These are phyloP conservation scores for Talaromyces sp. DNA, from an alignment of 2,329 filamentous ascomycete species.

Conservation along the genomic window DNA sequence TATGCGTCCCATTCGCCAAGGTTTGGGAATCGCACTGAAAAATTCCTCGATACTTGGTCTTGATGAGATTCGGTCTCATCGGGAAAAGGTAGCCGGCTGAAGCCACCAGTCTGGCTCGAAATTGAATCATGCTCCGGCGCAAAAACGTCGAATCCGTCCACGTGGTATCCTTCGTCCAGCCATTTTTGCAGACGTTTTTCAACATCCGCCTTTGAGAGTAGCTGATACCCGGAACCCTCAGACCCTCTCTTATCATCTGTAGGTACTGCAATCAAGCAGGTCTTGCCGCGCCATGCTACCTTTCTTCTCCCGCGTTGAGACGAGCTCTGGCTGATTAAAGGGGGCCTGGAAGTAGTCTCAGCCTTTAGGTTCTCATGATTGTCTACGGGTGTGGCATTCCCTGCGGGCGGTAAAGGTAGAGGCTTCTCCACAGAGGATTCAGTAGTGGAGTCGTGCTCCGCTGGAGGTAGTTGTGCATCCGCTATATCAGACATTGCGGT, in stretches of 20 bases:
- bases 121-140: constrained; percentile 27
- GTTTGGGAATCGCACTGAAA: constrained; percentile 42
- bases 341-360: constrained; percentile 16
- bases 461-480: constrained; percentile 18
- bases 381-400: constrained; percentile 13
- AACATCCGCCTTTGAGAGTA: constrained; percentile 41
- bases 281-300: constrained; percentile 71
- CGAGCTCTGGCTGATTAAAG: constrained; percentile 22
- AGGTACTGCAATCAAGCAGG: constrained; percentile 67
- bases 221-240: constrained; percentile 32
- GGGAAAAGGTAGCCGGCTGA: constrained; percentile 44
- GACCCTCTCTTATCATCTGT: constrained; percentile 64
- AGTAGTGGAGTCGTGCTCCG: constrained; percentile 19
- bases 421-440: constrained; percentile 38
- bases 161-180: constrained; percentile 43
- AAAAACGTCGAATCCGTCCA: constrained; percentile 39
- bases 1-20: constrained; percentile 69
- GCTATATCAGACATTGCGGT: constrained; percentile 33
- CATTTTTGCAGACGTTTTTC: constrained; percentile 38
- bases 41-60: constrained; percentile 33
- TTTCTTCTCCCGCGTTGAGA: constrained; percentile 59
- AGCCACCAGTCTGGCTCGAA: constrained; percentile 33
- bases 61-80: constrained; percentile 37
- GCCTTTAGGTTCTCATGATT: background rate
- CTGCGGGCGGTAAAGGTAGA: constrained; percentile 36